Base-by-base conservation (phyloP, 495 filamentous ascomycete genomes). In the Aspergillus diversus region DNA sequence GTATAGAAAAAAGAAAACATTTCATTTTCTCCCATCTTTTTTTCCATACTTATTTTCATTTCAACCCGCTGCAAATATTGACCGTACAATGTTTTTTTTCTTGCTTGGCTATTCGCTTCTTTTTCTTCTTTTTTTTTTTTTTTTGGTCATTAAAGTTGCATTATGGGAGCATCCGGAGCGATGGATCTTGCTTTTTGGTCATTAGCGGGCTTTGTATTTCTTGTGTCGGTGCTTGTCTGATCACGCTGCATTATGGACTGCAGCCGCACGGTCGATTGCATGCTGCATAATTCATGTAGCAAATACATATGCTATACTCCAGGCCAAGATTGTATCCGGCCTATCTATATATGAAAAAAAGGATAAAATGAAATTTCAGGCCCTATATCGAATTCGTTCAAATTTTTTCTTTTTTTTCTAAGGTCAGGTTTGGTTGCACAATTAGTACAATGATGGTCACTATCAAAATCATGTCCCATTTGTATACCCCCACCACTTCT, bases 1-100 rank as follows among this genome's bases (percentile, higher is more conserved):
- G 86, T 93, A 56, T 81, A 76, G 69, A 43, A 43, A 43, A 43
- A 8, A 43, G n/a, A 5, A n/a, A 43, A 4, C n/a, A 3, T 43
- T 43, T 43, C 39, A 12, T 43, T 43, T n/a, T 43, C 39, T 43
- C 39, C 39, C 39, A 11, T 4, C 39, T 43, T 43, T 8, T 43
- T 43, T 27, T 27, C 21, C 1, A 27, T 27, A 27, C 21, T 27
- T 27, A 27, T 27, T 27, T 27, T 27, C 21, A 1, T 27, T 27
- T 27, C 21, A 1, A 27, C 21, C 21, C 21, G 21, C 21, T 27
- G 21, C 21, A 27, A 43, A 43, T 7, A 15, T 11, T 43, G 39
- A 12, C 4, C 11, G 5, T 43, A 4, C 4, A 4, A 12, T 43
- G 7, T 12, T 4, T 43, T 43, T 43, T 43, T 43, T 43, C n/a